Evolutionary conservation across 1,139 yeast species (phyloP), one percentile per base, ranked within the genome.

Genomic region (Yamadazyma diospyri): DNA sequence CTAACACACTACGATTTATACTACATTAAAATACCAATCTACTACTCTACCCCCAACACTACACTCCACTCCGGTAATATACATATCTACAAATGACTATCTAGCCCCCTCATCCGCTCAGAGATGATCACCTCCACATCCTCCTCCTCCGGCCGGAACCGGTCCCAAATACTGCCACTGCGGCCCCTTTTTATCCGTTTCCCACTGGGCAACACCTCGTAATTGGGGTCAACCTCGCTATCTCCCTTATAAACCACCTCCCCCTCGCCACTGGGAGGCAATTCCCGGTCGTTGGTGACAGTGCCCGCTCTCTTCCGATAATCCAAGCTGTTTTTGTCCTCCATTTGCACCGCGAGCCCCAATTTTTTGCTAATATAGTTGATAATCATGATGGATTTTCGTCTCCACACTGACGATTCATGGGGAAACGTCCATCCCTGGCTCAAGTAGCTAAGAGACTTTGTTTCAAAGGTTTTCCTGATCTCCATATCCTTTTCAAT

Each of bases 341-440:
- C 39, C 18, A 46, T 25, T 26, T 40, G 29, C 13, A 38, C 24
- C 2, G 25, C 29, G 7, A 28, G 12, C 5, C 42, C 44, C 4
- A 42, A 22, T 17, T 15, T 27, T 11, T 23, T 22, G 22, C 28
- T 23, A 10, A 46, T 24, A 7, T 5, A 21, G 11, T 39, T 41
- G 8, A 32, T 23, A 2, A 39, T 13, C 5, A 9, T 9, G 9
- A 38, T 25, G 7, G 23, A 16, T 24, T 29, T 41, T 22, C 34
- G 44, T 22, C 32, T 34, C 46, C 47, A 44, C 4, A 40, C 34
- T 1, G 71, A 64, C 4, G 56, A 51, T 22, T 75, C 76, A 34
- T 61, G 66, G 14, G 68, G 58, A 68, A 81, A 78, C 1, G 73
- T 73, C 97, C 96, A 87, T 2, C 96, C 85, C 51, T 84, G 94